A percentile compares a stretch with the other conserved stretches of the same genome.
Evolutionary conservation across 257 asterid species (phyloP).

Genomic region (Parsonsia alboflavescens): DNA sequence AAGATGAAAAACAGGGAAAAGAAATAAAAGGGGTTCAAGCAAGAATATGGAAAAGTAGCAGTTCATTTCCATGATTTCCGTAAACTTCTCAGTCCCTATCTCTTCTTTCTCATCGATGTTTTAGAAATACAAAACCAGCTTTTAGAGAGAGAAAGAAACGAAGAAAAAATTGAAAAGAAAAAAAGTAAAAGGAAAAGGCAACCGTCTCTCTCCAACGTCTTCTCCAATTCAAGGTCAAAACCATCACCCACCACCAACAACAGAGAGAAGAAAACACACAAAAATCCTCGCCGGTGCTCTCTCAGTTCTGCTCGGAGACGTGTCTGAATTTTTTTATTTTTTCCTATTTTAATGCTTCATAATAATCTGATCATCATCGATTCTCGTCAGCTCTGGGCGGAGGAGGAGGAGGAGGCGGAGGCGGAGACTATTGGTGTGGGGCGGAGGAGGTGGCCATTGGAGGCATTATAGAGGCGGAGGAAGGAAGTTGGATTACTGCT

Average conservation of each 20-base stretch:
- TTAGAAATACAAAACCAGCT: background rate
- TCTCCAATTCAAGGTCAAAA: constrained; percentile 34
- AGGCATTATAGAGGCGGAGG: background rate
- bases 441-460: constrained; percentile 13
- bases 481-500: constrained; percentile 6
- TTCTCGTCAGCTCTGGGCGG: constrained; percentile 27
- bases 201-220: constrained; percentile 28
- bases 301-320: constrained; percentile 1
- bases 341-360: constrained; percentile 22
- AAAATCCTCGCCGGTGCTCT: constrained; percentile 20
- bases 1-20: background rate
- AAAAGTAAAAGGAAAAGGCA: constrained; percentile 3
- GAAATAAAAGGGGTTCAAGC: constrained; percentile 1
- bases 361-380: constrained; percentile 22
- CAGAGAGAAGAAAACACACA: background rate
- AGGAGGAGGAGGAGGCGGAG: constrained; percentile 12
- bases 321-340: background rate
- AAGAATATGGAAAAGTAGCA: constrained; percentile 1
- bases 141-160: background rate
- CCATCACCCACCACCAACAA: constrained; percentile 22
- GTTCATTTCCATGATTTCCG: background rate
- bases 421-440: constrained; percentile 14
- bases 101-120: background rate
- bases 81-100: background rate
- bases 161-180: background rate